These are phyloP conservation scores for Naegleria fowleri DNA, from an alignment of 208 protist genomes.

Conservation along the genomic window DNA sequence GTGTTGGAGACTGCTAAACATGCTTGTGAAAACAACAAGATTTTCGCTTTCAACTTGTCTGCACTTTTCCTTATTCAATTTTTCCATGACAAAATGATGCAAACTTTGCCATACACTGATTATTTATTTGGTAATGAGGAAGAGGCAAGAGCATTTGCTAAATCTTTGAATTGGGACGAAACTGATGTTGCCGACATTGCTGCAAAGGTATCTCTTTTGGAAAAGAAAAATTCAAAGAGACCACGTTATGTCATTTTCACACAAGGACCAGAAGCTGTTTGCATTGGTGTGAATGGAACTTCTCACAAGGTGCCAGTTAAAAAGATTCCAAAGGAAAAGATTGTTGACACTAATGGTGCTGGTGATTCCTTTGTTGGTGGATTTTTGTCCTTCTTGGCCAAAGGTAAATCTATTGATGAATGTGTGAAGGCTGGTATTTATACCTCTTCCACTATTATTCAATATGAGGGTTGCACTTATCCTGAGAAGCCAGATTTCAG, in stretches of 20 bases:
- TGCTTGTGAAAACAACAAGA: constrained; percentile 67
- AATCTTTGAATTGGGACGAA: constrained; percentile 62
- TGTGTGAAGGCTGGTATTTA: constrained; percentile 82
- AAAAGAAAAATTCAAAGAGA: constrained; percentile 62
- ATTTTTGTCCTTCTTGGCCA: constrained; percentile 79
- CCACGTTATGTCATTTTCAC: constrained; percentile 87
- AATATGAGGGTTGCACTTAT: constrained; percentile 82
- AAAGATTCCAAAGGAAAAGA: constrained; percentile 65
- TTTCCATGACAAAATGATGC: constrained; percentile 78
- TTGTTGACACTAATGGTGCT: constrained; percentile 94
- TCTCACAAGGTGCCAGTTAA: constrained; percentile 55
- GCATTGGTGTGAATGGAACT: constrained; percentile 62
- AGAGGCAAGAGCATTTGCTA: constrained; percentile 76
- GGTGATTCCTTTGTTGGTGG: constrained; percentile 96
- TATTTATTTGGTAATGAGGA: constrained; percentile 91
- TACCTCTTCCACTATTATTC: constrained; percentile 77
- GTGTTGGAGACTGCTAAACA: constrained; percentile 79
- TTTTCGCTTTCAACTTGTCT: constrained; percentile 88
- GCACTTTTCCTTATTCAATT: constrained; percentile 92
- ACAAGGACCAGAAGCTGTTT: constrained; percentile 73
- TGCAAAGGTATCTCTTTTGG: constrained; percentile 51
- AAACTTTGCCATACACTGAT: constrained; percentile 82
- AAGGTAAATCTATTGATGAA: constrained; percentile 54
- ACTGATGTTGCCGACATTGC: constrained; percentile 72
- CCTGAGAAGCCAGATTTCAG: constrained; percentile 59